A percentile compares a stretch with the other conserved stretches of the same genome.
phyloP scores from a whole-genome alignment of 176 grass and related monocot genomes.

The Aegilops umbellulata region DNA sequence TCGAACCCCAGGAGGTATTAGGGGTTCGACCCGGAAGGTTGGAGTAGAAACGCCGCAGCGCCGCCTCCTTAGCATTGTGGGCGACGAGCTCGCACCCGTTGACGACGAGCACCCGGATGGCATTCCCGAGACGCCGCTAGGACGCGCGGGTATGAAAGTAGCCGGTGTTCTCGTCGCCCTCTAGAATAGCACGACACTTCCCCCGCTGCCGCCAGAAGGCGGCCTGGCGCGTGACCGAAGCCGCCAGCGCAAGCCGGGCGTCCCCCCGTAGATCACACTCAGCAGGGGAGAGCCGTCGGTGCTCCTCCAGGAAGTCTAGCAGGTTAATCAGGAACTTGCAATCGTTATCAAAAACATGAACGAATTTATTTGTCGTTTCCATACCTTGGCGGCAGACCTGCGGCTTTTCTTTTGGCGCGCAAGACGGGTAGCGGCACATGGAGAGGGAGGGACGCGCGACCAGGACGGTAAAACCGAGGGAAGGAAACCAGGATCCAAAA shows the following conservation, averaged over 20 bases:
- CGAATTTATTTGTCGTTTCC: not conserved
- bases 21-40: not conserved
- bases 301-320: not conserved
- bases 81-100: not conserved
- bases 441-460: no score
- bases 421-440: no score
- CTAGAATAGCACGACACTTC: accelerated
- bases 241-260: no score
- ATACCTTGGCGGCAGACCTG: not conserved
- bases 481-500: no score
- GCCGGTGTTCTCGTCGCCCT: not conserved
- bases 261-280: not conserved
- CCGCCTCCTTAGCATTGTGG: not conserved
- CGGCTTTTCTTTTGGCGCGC: not conserved
- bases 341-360: not conserved
- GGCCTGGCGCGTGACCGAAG: not conserved
- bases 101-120: no score
- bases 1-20: not conserved
- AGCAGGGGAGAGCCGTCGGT: accelerated
- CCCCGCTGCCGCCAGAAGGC: not conserved
- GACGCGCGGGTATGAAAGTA: no score
- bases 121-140: accelerated
- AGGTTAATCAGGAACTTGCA: not conserved
- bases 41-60: not conserved
- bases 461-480: no score